Evolutionary conservation across 2,329 filamentous ascomycete genomes (phyloP).

Genomic region (Alternaria longipes): DNA sequence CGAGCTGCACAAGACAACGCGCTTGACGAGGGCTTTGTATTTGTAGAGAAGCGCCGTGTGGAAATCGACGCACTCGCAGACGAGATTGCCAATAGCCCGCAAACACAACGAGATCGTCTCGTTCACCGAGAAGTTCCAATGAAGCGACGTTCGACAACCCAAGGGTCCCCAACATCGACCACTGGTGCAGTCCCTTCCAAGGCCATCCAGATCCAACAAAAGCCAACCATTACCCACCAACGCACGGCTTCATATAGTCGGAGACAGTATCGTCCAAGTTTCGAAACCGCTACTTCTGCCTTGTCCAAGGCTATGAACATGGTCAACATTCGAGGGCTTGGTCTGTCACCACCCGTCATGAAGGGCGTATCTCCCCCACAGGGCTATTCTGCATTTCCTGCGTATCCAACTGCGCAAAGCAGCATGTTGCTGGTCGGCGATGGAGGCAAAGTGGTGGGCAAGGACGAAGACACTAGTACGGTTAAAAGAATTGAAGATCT

Average conservation of each 20-base stretch:
- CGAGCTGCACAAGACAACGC: conserved; percentile 84
- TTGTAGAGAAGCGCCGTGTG: conserved; percentile 93
- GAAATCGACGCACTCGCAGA: conserved; percentile 98
- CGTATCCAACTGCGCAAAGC: conserved; percentile 79
- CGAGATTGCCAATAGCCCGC: conserved; percentile 86
- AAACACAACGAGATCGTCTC: conserved; percentile 57
- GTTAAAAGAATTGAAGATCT: conserved; percentile 89
- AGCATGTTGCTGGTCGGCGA: conserved; percentile 71
- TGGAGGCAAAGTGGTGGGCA: conserved; percentile 66
- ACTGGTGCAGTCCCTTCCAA: conserved; percentile 77
- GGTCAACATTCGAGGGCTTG: conserved; percentile 81
- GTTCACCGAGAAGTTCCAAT: conserved; percentile 69
- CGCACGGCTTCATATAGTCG: conserved; percentile 83
- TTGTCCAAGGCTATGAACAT: conserved; percentile 96
- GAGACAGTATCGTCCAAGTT: conserved; percentile 74
- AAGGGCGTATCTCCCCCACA: conserved; percentile 74
- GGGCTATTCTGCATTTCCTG: conserved; percentile 82
- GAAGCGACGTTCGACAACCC: conserved; percentile 79
- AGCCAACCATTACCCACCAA: conserved; percentile 69
- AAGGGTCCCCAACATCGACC: conserved; percentile 73
- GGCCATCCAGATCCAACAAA: conserved; percentile 77
- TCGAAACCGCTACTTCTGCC: conserved; percentile 84
- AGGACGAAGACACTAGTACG: conserved; percentile 82
- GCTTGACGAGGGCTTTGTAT: conserved; percentile 92
- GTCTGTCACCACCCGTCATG: conserved; percentile 68